Base-by-base conservation (phyloP, 331 rosid species). In the Ulmus americana region DNA sequence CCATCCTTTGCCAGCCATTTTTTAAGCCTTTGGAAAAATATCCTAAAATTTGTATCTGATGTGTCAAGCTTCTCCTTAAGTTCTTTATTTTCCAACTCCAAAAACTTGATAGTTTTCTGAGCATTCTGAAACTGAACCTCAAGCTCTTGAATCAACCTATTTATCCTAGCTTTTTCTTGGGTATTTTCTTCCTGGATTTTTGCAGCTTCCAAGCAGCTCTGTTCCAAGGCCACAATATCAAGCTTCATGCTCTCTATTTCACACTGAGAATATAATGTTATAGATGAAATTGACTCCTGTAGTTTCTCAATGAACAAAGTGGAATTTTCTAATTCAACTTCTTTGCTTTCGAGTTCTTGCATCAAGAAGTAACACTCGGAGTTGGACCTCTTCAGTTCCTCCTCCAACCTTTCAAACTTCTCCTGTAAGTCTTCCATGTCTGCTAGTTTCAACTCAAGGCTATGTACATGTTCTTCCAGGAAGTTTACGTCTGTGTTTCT, bases 171-270 rank as follows among this genome's bases (percentile, higher is more conserved):
- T 64, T 75, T 85, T 76, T 81, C 89, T 78, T 70, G 78, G 71
- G 79, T 57, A 64, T 87, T 69, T 76, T 86, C 92, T 72, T 83
- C 85, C 72, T 68, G 95, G 38, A 70, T 48, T 73, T 88, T 88
- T 77, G 80, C 85, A 53, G 81, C 84, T 73, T 88, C 80, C 2
- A 86, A 73, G 72, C 66, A 74, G 67, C 76, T 80, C 75, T 83
- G 95, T 65, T 88, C 96, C 79, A 84, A 77, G 49, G 88, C 75
- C 76, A 80, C 78, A 78, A 86, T 78, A 50, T 92, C 96, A 55
- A 88, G 90, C 77, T 80, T 92, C 87, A 88, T 72, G 74, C 90
- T 85, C 81, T 92, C 95, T 58, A 92, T 75, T 83, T 92, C 97
- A 74, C 90, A 85, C 65, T 91, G 90, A 60, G 95, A 86, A 70